phyloP scores from a whole-genome alignment of 345 rosid species.

The Pistacia atlantica region DNA sequence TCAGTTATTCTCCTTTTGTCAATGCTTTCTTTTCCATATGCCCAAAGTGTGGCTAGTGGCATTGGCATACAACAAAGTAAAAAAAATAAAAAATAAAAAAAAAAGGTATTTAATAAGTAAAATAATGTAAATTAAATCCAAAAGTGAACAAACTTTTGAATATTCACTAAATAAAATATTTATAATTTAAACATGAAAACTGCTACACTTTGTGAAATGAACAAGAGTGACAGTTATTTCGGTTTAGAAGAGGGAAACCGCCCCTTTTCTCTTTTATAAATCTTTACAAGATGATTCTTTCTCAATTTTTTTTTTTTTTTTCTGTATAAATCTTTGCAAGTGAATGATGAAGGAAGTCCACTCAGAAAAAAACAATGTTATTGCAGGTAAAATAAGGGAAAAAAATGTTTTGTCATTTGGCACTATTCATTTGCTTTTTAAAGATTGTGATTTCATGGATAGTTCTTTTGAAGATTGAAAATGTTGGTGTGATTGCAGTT shows the following conservation, averaged over 20 bases:
- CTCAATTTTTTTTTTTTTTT: too few species aligned
- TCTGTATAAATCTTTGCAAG: too few species aligned
- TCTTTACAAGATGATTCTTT: too few species aligned
- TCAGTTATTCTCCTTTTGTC: too few species aligned
- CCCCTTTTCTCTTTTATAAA: neutral
- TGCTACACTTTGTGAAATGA: neutral
- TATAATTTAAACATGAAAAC: neutral
- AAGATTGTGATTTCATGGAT: neutral
- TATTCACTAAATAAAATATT: too few species aligned
- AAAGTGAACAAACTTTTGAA: too few species aligned
- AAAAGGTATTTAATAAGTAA: neutral
- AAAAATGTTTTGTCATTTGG: constrained; percentile 5
- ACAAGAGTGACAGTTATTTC: constrained; percentile 19
- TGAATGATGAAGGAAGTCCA: neutral
- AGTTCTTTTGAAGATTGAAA: neutral
- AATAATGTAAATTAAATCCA: too few species aligned
- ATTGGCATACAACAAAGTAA: too few species aligned
- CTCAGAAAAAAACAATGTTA: neutral
- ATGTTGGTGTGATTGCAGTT: constrained; percentile 2
- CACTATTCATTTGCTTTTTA: neutral
- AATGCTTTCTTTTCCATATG: too few species aligned
- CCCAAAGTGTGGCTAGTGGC: too few species aligned
- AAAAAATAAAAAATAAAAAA: neutral
- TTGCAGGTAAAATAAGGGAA: constrained; percentile 4
- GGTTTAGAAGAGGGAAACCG: constrained; percentile 11